Evolutionary conservation across 148 eudicot genomes (phyloP), one percentile per base, ranked within the genome.

Genomic region (Suaeda aralocaspica): DNA sequence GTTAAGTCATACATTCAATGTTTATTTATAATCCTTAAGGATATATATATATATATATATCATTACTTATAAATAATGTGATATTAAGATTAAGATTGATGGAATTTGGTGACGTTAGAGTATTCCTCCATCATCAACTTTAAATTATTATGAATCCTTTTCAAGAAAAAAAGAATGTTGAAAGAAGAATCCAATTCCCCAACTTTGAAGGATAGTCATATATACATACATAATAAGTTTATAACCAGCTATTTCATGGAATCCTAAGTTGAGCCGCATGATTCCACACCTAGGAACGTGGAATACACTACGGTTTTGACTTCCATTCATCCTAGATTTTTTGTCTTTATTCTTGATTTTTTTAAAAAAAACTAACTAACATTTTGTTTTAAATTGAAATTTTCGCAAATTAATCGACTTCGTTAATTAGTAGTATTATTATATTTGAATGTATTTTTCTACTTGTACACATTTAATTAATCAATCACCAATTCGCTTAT

Each of bases 111-210:
- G n/a, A 56, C 72, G 67, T 74, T 59, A 59, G 59, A 42, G 5
- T 57, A 59, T 67, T 68, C 72, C 58, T 59, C 44, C 50, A 46
- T 56, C 25, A 24, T 36, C 55, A 15, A 34, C 34, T 21, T 62
- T 18, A 31, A 18, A 18, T 67, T n/a, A n/a, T n/a, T n/a, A n/a
- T n/a, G n/a, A n/a, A 21, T 12, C 41, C 13, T 14, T 63, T 28
- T 21, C 4, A 39, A n/a, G n/a, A n/a, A n/a, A n/a, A n/a, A n/a
- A 52, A 10, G 25, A 26, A 59, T 42, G 41, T 31, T 58, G 45
- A 58, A 48, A 55, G 57, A 29, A 30, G 78, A 63, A 75, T 69
- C 78, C 0, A 4, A 75, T 75, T 69, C 78, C 58, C 53, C 5
- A 14, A 16, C 51, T 12, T 48, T 69, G 61, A 51, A 15, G 41